A percentile compares a stretch with the other conserved stretches of the same genome.
phyloP scores from a whole-genome alignment of 208 protist species.

The Leishmania tarentolae region DNA sequence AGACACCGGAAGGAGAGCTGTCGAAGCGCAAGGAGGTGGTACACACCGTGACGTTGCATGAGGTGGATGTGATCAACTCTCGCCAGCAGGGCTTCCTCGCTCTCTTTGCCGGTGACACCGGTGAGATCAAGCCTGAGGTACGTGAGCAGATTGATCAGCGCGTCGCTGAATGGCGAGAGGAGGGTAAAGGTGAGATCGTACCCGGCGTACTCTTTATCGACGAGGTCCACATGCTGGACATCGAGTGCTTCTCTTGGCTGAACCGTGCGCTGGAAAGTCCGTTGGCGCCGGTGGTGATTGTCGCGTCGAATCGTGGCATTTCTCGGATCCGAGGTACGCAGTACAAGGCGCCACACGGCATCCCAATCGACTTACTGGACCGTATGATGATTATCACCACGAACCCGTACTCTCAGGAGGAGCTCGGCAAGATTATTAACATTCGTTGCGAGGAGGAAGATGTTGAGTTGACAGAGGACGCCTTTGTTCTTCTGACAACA shows the following conservation, averaged over 20 bases:
- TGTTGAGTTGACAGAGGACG: slow-evolving; percentile 98
- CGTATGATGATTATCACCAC: slow-evolving; percentile 99
- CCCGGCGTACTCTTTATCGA: slow-evolving; percentile 98
- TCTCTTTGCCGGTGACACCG: slow-evolving; percentile 99
- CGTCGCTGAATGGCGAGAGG: slow-evolving; percentile 99
- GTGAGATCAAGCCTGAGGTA: slow-evolving; percentile 99
- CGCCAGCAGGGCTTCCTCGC: slow-evolving; percentile 99
- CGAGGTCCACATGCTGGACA: slow-evolving; percentile 99
- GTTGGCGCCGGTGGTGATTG: slow-evolving; percentile 98
- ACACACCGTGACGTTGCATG: slow-evolving; percentile 99
- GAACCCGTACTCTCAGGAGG: slow-evolving; percentile 93
- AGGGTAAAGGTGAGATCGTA: slow-evolving; percentile 99
- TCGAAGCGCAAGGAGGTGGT: slow-evolving; percentile 99
- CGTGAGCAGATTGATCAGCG: slow-evolving; percentile 99
- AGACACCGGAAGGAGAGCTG: slow-evolving; percentile 99
- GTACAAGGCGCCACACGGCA: slow-evolving; percentile 98
- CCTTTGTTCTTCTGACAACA: slow-evolving; percentile 95
- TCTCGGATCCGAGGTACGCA: slow-evolving; percentile 99
- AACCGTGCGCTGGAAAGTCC: slow-evolving; percentile 99
- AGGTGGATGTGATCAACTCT: slow-evolving; percentile 99
- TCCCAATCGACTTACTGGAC: slow-evolving; percentile 98
- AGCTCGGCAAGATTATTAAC: slow-evolving; percentile 97
- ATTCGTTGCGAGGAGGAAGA: slow-evolving; percentile 99
- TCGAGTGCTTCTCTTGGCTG: slow-evolving; percentile 99
- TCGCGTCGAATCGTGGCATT: slow-evolving; percentile 99